Evolutionary conservation across 805 yeast genomes (phyloP).

Genomic region (Priceomyces medius): DNA sequence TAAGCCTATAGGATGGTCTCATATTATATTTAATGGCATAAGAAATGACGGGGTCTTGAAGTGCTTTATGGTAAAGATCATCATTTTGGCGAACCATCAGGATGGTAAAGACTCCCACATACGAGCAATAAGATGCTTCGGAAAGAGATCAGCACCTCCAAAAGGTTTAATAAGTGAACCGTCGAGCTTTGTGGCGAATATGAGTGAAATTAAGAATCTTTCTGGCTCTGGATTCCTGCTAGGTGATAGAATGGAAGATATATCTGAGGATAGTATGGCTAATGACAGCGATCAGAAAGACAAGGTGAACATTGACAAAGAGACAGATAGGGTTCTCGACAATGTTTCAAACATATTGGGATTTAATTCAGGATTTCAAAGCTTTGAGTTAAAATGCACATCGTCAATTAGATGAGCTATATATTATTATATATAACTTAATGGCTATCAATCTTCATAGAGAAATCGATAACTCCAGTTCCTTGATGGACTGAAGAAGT

Average conservation of each 20-base stretch:
- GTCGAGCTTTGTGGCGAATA: slow-evolving; percentile 26
- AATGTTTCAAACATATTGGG: slow-evolving; percentile 41
- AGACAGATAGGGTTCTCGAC: slow-evolving; percentile 23
- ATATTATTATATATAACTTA: slow-evolving; percentile 5
- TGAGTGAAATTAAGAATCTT: slow-evolving; percentile 12
- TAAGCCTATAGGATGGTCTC: slow-evolving; percentile 79
- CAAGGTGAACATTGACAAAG: slow-evolving; percentile 16
- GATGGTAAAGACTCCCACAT: slow-evolving; percentile 95
- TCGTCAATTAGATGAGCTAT: slow-evolving; percentile 33
- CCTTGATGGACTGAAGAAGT: slow-evolving; percentile 94
- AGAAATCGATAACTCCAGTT: slow-evolving; percentile 76
- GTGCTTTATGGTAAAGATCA: slow-evolving; percentile 62
- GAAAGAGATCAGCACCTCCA: slow-evolving; percentile 27
- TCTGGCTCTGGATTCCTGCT: slow-evolving; percentile 29
- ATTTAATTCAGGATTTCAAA: slow-evolving; percentile 43
- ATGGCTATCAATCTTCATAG: slow-evolving; percentile 58
- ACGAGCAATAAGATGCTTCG: slow-evolving; percentile 64
- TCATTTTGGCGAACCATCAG: slow-evolving; percentile 78
- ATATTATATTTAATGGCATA: slow-evolving; percentile 55
- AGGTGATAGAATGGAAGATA: slow-evolving; percentile 9
- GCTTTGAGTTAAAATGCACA: slow-evolving; percentile 34
- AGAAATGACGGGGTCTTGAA: slow-evolving; percentile 58
- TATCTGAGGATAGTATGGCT: slow-evolving; percentile 8
- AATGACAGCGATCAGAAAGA: slow-evolving; percentile 12
- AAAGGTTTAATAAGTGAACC: slow-evolving; percentile 22